Conservation (phyloP, 225 moss, liverwort and hornwort genomes). For the Bryoerythrophyllum caledonicum region DNA sequence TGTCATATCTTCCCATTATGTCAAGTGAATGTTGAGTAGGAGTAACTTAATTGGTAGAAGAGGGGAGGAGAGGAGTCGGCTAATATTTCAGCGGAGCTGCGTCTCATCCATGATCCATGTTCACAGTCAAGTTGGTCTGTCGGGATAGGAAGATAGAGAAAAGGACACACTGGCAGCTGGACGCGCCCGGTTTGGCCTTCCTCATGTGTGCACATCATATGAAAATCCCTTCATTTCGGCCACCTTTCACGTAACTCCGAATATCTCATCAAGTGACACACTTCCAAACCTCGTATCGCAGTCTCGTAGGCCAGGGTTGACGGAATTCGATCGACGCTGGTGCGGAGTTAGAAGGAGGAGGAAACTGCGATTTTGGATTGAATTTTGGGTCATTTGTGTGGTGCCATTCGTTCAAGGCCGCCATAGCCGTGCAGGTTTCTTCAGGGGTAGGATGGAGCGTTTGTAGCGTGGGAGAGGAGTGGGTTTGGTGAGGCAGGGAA, state of each 20-base stretch:
- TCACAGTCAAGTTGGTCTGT: not conserved
- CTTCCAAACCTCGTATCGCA: too few species aligned
- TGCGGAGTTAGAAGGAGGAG: too few species aligned
- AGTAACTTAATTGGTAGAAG: too few species aligned
- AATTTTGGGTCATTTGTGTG: not conserved
- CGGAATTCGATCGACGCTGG: too few species aligned
- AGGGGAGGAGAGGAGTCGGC: not conserved
- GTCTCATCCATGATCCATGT: not conserved
- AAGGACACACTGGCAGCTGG: slow-evolving; percentile 4
- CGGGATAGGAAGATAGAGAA: not conserved
- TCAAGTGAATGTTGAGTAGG: too few species aligned
- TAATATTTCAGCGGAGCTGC: not conserved
- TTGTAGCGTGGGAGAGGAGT: slow-evolving; percentile 7
- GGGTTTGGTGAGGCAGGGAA: not conserved
- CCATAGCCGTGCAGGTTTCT: not conserved
- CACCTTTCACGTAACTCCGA: not conserved
- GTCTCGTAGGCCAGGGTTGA: too few species aligned
- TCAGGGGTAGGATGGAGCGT: not conserved
- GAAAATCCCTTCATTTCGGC: not conserved
- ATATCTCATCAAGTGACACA: not conserved
- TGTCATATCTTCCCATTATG: too few species aligned
- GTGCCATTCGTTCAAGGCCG: not conserved
- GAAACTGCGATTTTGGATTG: not conserved
- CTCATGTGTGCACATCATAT: not conserved
- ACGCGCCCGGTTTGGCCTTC: not conserved